Evolutionary conservation across 345 rosid genomes (phyloP).

Genomic region (Gossypium rotundifolium): DNA sequence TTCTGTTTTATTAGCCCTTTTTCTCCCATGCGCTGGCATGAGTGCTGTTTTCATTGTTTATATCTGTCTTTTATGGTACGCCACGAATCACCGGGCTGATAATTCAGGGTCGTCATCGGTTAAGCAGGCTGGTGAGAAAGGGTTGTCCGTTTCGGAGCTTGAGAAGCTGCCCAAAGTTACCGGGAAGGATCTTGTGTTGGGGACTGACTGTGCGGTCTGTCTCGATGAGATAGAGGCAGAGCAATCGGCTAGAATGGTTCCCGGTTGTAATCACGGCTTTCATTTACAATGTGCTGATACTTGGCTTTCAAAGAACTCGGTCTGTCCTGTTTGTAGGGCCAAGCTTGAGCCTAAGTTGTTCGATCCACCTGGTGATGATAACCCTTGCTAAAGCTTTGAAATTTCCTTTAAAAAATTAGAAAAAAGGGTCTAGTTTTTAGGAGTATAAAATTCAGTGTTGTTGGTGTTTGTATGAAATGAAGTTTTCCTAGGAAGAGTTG

Average conservation of each 20-base stretch:
- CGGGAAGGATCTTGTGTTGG: conserved; percentile 59
- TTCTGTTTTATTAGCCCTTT: conserved; percentile 55
- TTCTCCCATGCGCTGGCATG: conserved; percentile 65
- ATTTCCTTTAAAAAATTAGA: not conserved
- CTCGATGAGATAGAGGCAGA: conserved; percentile 62
- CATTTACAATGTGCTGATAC: conserved; percentile 72
- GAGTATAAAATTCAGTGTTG: not conserved
- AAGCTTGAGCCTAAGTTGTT: conserved; percentile 33
- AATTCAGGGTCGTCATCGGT: conserved; percentile 12
- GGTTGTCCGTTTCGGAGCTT: conserved; percentile 52
- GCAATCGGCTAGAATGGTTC: conserved; percentile 56
- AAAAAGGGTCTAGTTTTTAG: not conserved
- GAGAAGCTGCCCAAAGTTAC: conserved; percentile 53
- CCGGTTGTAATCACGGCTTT: conserved; percentile 83
- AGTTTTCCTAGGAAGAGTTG: not conserved
- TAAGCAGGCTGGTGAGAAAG: conserved; percentile 32
- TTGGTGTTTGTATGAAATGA: not conserved
- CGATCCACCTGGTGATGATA: not conserved
- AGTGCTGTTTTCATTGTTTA: conserved; percentile 50
- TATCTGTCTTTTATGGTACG: conserved; percentile 53
- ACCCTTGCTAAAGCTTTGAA: conserved; percentile 11
- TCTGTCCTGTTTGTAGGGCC: conserved; percentile 69
- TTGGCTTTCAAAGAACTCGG: conserved; percentile 59
- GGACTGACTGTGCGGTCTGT: conserved; percentile 81
- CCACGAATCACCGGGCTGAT: conserved; percentile 16